phyloP scores from a whole-genome alignment of 1,284 basidiomycete species.

The Ustilago vetiveriae region DNA sequence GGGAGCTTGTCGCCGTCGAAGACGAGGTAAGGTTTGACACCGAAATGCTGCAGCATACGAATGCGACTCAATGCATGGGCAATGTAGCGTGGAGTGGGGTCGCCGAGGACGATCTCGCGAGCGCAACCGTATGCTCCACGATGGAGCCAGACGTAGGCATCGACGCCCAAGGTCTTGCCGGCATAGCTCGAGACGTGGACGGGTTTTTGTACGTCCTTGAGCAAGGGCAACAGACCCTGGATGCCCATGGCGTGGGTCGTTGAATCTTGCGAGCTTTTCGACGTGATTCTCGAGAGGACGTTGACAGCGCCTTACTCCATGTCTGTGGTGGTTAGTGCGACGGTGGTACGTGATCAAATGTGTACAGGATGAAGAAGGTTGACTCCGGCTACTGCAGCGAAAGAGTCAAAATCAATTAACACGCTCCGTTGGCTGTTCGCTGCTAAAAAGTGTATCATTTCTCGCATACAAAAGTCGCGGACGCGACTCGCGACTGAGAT shows the following conservation, averaged over 20 bases:
- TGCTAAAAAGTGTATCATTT: too few relatives aligned
- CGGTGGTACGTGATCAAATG: too few relatives aligned
- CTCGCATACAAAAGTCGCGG: not conserved
- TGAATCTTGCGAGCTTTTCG: too few relatives aligned
- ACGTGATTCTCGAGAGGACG: too few relatives aligned
- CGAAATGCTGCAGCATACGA: conserved; percentile 82
- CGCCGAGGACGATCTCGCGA: conserved; percentile 82
- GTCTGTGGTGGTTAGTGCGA: too few relatives aligned
- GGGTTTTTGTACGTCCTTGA: conserved; percentile 78
- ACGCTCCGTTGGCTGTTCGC: too few relatives aligned
- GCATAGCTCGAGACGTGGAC: conserved; percentile 52
- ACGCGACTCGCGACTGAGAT: conserved; percentile 28
- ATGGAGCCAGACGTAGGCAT: conserved; percentile 98
- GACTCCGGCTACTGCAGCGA: too few relatives aligned
- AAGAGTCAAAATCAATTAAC: not conserved
- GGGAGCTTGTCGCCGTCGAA: conserved; percentile 96
- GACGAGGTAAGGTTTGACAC: conserved; percentile 88
- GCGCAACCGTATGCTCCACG: conserved; percentile 91
- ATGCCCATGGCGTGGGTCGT: conserved; percentile 73
- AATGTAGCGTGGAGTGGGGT: conserved; percentile 84
- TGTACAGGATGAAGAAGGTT: too few relatives aligned
- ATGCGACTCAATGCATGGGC: conserved; percentile 94
- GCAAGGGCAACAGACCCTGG: conserved; percentile 86
- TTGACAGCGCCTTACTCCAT: not conserved
- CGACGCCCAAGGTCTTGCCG: conserved; percentile 74